Evolutionary conservation across 371 early-diverging fungal species (phyloP).

Genomic region (Thermomucor indicae-seudaticae): DNA sequence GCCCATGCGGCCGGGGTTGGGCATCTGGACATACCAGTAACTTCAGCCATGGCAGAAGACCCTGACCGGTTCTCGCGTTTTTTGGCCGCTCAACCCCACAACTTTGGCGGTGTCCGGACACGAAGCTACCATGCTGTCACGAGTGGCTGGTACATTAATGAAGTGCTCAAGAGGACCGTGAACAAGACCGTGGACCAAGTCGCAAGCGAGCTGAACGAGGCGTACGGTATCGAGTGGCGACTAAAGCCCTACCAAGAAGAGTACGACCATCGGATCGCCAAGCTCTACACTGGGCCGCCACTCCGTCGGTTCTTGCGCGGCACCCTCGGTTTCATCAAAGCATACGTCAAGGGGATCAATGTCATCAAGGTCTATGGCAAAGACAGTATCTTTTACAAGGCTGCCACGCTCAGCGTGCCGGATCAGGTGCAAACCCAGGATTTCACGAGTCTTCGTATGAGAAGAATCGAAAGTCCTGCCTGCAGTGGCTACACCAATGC

Average conservation of each 20-base stretch:
- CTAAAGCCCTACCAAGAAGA: conserved; percentile 25
- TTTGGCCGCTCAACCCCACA: conserved; percentile 61
- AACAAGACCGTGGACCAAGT: conserved; percentile 57
- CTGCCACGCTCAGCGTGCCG: neutral
- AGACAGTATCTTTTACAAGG: neutral
- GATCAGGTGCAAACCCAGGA: neutral
- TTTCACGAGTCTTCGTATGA: neutral
- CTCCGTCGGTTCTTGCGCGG: neutral
- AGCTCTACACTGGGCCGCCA: neutral
- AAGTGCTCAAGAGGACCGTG: conserved; percentile 56
- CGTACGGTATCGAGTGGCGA: conserved; percentile 54
- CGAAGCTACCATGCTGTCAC: conserved; percentile 65
- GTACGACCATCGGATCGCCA: conserved; percentile 2
- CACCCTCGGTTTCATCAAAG: neutral
- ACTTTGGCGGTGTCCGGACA: conserved; percentile 47
- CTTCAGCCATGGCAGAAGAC: conserved; percentile 27
- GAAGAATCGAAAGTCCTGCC: conserved; percentile 23
- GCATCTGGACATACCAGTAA: conserved; percentile 44
- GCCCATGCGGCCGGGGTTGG: conserved; percentile 64
- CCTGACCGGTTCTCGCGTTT: conserved; percentile 23
- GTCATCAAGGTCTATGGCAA: neutral
- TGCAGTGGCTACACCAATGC: conserved; percentile 58
- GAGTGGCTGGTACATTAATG: conserved; percentile 73
- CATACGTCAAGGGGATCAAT: neutral
- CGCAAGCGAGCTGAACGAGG: conserved; percentile 38